Percentiles rank a stretch among this genome's conserved stretches.
Conservation (phyloP, 148 eudicot species). For the Rhododendron vialii region DNA sequence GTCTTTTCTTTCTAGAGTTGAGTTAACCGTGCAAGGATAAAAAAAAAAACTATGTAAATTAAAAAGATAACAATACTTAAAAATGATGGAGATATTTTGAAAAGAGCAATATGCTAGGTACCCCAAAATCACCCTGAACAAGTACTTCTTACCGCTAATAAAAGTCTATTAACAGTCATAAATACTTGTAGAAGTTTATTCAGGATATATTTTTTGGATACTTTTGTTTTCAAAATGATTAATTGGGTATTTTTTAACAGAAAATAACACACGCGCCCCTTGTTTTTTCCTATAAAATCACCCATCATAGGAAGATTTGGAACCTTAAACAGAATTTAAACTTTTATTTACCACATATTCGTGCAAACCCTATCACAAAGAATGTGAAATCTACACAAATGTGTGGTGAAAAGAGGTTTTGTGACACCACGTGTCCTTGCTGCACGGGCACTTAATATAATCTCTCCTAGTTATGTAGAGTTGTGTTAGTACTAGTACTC, state of each 20-base stretch:
- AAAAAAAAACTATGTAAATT: background rate
- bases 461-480: too few relatives aligned
- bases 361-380: too few relatives aligned
- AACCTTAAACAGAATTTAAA: background rate
- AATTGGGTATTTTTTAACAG: background rate
- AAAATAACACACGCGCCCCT: background rate
- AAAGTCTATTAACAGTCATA: too few relatives aligned
- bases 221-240: too few relatives aligned
- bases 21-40: background rate
- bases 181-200: too few relatives aligned
- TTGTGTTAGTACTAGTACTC: too few relatives aligned
- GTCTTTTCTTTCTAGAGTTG: background rate
- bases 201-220: too few relatives aligned
- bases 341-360: background rate
- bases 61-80: background rate
- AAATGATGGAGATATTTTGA: background rate
- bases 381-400: too few relatives aligned
- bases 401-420: too few relatives aligned
- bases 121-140: too few relatives aligned
- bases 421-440: background rate
- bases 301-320: background rate
- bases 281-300: background rate
- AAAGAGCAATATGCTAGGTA: too few relatives aligned
- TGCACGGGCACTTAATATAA: background rate
- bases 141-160: too few relatives aligned